Evolutionary conservation across 2,329 filamentous ascomycete species (phyloP).

Genomic region (Neonectria hederae): DNA sequence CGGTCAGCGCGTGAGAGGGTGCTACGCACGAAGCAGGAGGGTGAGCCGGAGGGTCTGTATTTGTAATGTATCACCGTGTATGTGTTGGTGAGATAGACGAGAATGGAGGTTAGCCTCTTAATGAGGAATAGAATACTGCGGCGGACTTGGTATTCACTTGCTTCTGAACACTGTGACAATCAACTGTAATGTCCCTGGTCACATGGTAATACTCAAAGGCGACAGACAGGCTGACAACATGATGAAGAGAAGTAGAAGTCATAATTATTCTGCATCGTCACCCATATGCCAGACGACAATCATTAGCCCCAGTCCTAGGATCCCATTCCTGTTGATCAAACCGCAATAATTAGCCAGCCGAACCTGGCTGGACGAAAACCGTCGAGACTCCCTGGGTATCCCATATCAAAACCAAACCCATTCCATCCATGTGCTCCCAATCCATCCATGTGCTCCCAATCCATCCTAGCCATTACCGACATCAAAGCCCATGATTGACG

Average conservation of each 20-base stretch:
- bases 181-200: not conserved
- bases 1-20: constrained; percentile 91
- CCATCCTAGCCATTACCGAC: constrained; percentile 7
- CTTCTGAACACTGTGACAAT: not conserved
- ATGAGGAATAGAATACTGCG: constrained; percentile 35
- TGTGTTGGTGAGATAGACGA: constrained; percentile 34
- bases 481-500: not conserved
- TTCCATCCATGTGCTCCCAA: not conserved
- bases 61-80: constrained; percentile 69
- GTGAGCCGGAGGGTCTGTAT: constrained; percentile 97
- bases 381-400: constrained; percentile 1
- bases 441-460: constrained; percentile 6
- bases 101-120: constrained; percentile 26
- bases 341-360: not conserved
- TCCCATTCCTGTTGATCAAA: not conserved
- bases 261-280: constrained; percentile 5
- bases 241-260: not conserved
- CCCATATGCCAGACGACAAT: constrained; percentile 3
- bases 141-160: constrained; percentile 2
- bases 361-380: not conserved
- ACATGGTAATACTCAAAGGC: not conserved
- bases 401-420: not conserved
- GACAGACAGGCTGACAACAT: not conserved
- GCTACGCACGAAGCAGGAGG: constrained; percentile 97
- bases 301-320: not conserved